Percentiles rank a stretch among this genome's conserved stretches.
These are phyloP conservation scores for Ogataea nitratoaversa DNA, from an alignment of 805 yeast genomes.

Conservation along the genomic window DNA sequence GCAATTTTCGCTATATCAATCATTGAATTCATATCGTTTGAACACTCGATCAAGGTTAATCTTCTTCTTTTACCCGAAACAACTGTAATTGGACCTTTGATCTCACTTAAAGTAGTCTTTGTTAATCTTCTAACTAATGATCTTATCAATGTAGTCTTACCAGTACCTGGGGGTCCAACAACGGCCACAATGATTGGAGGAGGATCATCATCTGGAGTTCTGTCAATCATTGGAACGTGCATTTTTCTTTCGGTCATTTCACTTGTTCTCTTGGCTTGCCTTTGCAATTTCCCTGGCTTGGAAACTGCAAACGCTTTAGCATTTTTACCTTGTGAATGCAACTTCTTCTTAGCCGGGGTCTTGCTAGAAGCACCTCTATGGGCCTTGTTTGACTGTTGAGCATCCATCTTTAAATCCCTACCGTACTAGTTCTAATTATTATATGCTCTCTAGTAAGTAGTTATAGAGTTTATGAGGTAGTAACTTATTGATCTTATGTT, in stretches of 20 bases:
- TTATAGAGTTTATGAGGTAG: neutral
- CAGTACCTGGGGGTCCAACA: constrained; percentile 99
- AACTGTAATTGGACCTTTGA: constrained; percentile 94
- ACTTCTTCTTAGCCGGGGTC: constrained; percentile 75
- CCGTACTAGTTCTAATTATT: neutral
- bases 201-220: constrained; percentile 96
- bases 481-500: neutral
- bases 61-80: constrained; percentile 94
- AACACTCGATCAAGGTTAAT: constrained; percentile 87
- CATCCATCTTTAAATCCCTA: constrained; percentile 15
- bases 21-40: constrained; percentile 92
- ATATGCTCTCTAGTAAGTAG: neutral
- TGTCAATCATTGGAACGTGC: constrained; percentile 96
- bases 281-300: constrained; percentile 81
- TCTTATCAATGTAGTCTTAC: constrained; percentile 88
- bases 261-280: constrained; percentile 77
- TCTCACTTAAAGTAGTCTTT: constrained; percentile 78
- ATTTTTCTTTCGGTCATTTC: constrained; percentile 78
- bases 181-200: constrained; percentile 96
- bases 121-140: constrained; percentile 84
- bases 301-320: constrained; percentile 81
- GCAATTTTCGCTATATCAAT: constrained; percentile 94
- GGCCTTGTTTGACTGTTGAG: constrained; percentile 54
- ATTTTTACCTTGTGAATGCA: constrained; percentile 82
- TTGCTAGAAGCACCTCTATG: constrained; percentile 59